Conservation (phyloP, 805 yeast genomes). For the Wickerhamiella qilinensis region DNA sequence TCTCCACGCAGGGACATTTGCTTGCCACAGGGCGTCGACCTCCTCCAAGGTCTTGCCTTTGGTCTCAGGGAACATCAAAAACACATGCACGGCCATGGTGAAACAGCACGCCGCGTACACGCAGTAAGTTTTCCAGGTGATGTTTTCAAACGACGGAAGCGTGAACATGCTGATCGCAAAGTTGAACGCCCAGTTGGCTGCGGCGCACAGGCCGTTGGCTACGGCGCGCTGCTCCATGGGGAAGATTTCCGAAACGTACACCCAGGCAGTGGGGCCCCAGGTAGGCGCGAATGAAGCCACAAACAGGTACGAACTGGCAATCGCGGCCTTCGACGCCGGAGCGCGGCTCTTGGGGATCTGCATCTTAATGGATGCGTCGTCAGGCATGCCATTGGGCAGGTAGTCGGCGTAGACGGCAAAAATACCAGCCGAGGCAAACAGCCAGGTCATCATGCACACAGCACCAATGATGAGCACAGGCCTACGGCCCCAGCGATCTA, state of each 20-base stretch:
- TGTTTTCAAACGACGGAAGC: conserved; percentile 57
- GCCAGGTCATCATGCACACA: conserved; percentile 43
- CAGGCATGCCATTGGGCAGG: conserved; percentile 1
- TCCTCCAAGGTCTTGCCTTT: conserved; percentile 54
- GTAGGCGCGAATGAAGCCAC: conserved; percentile 65
- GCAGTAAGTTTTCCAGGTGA: conserved; percentile 50
- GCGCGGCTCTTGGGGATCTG: conserved; percentile 32
- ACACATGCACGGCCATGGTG: conserved; percentile 40
- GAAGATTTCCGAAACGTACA: conserved; percentile 42
- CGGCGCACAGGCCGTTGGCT: conserved; percentile 55
- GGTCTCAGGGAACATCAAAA: conserved; percentile 44
- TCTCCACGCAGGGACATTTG: conserved; percentile 14
- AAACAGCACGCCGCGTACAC: conserved; percentile 60
- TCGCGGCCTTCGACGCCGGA: conserved; percentile 31
- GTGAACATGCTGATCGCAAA: conserved; percentile 57
- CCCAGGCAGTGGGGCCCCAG: conserved; percentile 79
- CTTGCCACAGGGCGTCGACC: conserved; percentile 41
- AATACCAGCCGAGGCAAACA: conserved; percentile 42
- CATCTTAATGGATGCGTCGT: conserved; percentile 24
- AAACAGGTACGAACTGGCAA: conserved; percentile 41
- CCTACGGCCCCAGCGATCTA: conserved; percentile 55
- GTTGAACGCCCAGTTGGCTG: conserved; percentile 69
- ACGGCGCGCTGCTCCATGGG: conserved; percentile 63
- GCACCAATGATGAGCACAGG: conserved; percentile 45
- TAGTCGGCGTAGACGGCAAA: conserved; percentile 19